Evolutionary conservation across 2,329 filamentous ascomycete genomes (phyloP), one percentile per base, ranked within the genome.

Genomic region (Blumeria hordei): DNA sequence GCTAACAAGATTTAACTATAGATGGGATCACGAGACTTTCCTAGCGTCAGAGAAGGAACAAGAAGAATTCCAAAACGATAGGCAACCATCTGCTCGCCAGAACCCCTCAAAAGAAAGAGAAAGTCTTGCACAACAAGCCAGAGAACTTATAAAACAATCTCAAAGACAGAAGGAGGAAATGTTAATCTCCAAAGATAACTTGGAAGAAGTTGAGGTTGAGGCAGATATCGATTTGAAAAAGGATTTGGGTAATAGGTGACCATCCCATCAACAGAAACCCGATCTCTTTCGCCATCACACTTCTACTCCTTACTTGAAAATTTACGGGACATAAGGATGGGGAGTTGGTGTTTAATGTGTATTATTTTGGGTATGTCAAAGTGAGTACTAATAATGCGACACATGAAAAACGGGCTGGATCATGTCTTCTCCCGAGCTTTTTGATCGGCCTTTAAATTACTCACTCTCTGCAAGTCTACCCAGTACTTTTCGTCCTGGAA

Each of bases 21-120:
- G 74, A 57, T 78, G 82, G 81, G 80, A 80, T 67, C 72, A 79
- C 60, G 68, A 73, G n/a, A 69, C 77, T 55, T 77, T 71, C 66
- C 70, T 74, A 64, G 70, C 72, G 62, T 70, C 75, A 33, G 68
- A 74, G 56, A 67, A 76, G 57, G 68, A 71, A 55, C 67, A 71
- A 44, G 64, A 70, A 61, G 62, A 64, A 47, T 58, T 69, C 47
- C 60, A 67, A 55, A 63, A 69, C 57, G 60, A 49, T 35, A 58
- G 59, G 44, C 60, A 62, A 18, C 64, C 64, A 18, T 60, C 61
- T 39, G 58, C 54, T 14, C 64, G 66, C 56, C 57, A 63, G 47
- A 60, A 63, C 47, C 60, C 65, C 6, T 57, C 64, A 3, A 59
- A 59, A 33, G 67, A 72, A 59, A 68, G 71, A 55, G 67, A 67